Base-by-base conservation (phyloP, 2,329 filamentous ascomycete species). In the Phyllosticta citribraziliensis region DNA sequence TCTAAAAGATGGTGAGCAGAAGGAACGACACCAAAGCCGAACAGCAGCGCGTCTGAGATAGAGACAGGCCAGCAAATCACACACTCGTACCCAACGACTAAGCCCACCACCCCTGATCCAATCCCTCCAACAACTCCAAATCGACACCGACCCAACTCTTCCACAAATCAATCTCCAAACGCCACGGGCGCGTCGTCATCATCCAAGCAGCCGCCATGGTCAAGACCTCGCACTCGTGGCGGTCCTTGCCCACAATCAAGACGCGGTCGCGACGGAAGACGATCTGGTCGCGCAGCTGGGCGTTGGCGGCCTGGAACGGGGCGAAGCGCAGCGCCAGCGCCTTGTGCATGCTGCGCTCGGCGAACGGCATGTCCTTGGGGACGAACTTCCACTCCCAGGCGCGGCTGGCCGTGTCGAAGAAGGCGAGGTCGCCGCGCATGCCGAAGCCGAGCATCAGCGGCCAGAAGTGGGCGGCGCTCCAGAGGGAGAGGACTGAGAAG, bases 111-210 rank as follows among this genome's bases (percentile, higher is more conserved):
- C 66, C 68, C 63, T 69, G 66, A 64, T 78, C 68, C 68, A 81
- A 63, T 0, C 65, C 67, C 64, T 78, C 74, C 67, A 80, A 64
- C 65, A 81, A 79, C 22, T 64, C 67, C 30, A 75, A 51, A 63
- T 77, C 75, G 0, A 82, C 77, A 66, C 79, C 76, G 6, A 80
- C 68, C 69, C 80, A 80, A 63, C 78, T 81, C 69, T 75, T 76
- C 78, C 77, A 80, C 53, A 80, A 72, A 69, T 82, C 79, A 51
- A 81, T 70, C 72, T 82, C 80, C 62, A 76, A 65, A 60, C 76
- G 70, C 78, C 78, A 81, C 14, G 79, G 78, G 65, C 73, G 73
- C 8, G 75, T 80, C 69, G 79, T 76, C 19, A 81, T 67, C n/a
- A 72, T 72, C 70, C 76, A 81, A 20, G 74, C 74, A 0, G 74